phyloP scores from a whole-genome alignment of 768 basidiomycete species.

The Xerocomus potaroensis region DNA sequence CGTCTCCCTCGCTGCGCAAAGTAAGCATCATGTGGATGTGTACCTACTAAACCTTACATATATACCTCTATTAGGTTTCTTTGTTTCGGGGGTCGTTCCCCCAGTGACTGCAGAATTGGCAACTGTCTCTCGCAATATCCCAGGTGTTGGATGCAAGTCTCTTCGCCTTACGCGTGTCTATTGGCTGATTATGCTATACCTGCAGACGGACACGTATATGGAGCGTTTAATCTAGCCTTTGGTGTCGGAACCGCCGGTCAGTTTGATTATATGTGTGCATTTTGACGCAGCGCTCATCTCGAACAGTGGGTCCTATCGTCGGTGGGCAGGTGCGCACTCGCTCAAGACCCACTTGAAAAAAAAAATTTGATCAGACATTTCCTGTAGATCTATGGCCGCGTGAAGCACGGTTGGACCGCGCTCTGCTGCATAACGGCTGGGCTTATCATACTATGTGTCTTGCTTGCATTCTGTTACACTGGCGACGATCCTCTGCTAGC shows the following conservation, averaged over 20 bases:
- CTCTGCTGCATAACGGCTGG: constrained; percentile 48
- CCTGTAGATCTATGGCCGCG: constrained; percentile 54
- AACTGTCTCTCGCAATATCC: constrained; percentile 47
- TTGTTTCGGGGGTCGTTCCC: constrained; percentile 53
- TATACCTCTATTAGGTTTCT: constrained; percentile 47
- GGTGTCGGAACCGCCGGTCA: constrained; percentile 60
- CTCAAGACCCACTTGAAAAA: neutral
- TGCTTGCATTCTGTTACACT: constrained; percentile 43
- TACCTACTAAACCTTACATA: neutral
- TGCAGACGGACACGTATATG: constrained; percentile 70
- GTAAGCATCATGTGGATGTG: constrained; percentile 34
- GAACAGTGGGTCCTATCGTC: constrained; percentile 61
- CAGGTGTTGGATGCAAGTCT: constrained; percentile 64
- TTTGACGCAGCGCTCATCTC: constrained; percentile 2
- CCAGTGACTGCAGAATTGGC: constrained; percentile 68
- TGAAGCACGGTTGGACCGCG: constrained; percentile 55
- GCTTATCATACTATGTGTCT: constrained; percentile 36
- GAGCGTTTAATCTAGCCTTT: constrained; percentile 68
- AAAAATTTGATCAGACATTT: constrained; percentile 2
- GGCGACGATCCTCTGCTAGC: constrained; percentile 43
- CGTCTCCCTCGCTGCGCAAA: constrained; percentile 44
- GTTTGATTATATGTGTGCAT: constrained; percentile 15
- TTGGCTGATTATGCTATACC: neutral
- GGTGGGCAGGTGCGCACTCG: constrained; percentile 53
- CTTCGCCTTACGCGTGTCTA: neutral